Evolutionary conservation across 306 rosid genomes (phyloP), one percentile per base, ranked within the genome.

Genomic region (Cicer yamashitae): DNA sequence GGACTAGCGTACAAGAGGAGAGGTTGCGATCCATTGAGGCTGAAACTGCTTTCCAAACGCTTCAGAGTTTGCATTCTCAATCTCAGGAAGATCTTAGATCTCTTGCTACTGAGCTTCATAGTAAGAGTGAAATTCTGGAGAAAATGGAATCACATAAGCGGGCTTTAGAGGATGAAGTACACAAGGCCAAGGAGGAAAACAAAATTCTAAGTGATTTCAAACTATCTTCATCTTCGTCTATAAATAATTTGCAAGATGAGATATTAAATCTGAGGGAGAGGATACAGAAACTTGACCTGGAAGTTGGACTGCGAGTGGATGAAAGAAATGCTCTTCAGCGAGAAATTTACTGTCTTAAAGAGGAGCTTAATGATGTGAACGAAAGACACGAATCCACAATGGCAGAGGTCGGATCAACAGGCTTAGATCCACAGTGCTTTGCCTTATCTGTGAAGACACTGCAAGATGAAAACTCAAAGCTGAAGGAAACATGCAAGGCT

Each of bases 291-390:
- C 90, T 92, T 25, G 99, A 96, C 64, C 90, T 77, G 38, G 92
- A 87, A 65, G 89, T 92, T 77, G 93, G 77, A 75, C 73, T 85
- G 75, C 89, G 87, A 74, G 84, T 88, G 20, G 89, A 87, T 83
- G 86, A 96, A 85, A 88, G 97, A 82, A 88, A 96, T 68, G 91
- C 94, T 77, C 96, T 92, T 77, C 98, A 90, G 88, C 94, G 86
- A 69, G 98, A 96, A 81, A 89, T 92, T 71, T 89, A 89, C 71
- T 89, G 90, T 77, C 93, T 96, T 60, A 90, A 89, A 81, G 91
- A 90, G 82, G 93, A 92, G 84, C 84, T 92, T 61, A 83, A 73
- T 56, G 87, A 82, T 62, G 71, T 90, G 52, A 87, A 77, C 66
- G 77, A 70, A 82, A 85, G 80, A 78, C 87, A 92, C 79, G 82